Base-by-base conservation (phyloP, 257 asterid species). In the Solanum virginianum region DNA sequence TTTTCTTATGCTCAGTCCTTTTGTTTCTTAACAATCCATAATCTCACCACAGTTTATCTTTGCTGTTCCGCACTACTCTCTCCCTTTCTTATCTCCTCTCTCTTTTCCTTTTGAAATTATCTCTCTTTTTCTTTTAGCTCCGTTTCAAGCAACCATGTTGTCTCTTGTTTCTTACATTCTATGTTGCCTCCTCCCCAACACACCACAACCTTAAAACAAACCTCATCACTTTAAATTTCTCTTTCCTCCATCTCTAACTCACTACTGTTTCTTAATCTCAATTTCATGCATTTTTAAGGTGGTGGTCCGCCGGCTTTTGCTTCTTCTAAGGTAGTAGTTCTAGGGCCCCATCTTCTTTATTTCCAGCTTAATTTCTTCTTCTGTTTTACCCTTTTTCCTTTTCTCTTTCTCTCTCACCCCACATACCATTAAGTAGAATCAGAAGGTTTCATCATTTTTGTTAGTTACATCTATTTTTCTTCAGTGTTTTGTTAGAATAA, bases 61-160 rank as follows among this genome's bases (percentile, higher is more conserved):
- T 17, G 82, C 82, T 53, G 82, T 79, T 79, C 65, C 82, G 49
- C 65, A 53, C 82, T 69, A 39, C 66, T 60, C 65, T 83, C 63
- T 65, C 32, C 41, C 43, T 60, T n/a, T 39, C 75, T 72, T 22
- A 70, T 72, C 43, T 74, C 80, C 11, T 39, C 57, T 10, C 36
- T 32, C 36, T 13, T 17, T 62, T 39, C 12, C 39, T 8, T 43
- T 43, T 43, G 47, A 43, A 43, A 43, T 8, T 5, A 0, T 18
- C 82, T 45, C 32, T 75, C 1, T 60, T 32, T 86, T 79, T 75
- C 41, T 85, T 56, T 87, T 84, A 91, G 94, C 96, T 93, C 91
- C 99, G 85, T 94, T 91, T 53, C 97, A 95, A 90, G 97, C 95
- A 96, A 96, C 98, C 98, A 95, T 92, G 85, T 91, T 95, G 98